phyloP scores from a whole-genome alignment of 129 eudicot species.

The Saussurea involucrata region DNA sequence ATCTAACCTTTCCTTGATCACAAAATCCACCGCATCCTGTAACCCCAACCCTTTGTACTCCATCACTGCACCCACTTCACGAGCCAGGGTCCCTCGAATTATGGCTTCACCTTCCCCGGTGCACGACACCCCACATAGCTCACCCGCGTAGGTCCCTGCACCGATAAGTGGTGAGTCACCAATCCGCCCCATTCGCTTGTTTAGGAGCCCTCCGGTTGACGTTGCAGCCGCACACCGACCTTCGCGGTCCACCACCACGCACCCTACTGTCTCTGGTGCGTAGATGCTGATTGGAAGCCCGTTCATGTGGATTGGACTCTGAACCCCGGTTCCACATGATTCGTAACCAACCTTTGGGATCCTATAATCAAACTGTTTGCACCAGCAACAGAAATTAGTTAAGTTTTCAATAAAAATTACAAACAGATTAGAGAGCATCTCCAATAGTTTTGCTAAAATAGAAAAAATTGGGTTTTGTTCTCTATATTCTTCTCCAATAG shows the following conservation, averaged over 20 bases:
- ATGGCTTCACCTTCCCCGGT: conserved; percentile 98
- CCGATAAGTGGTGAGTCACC: conserved; percentile 94
- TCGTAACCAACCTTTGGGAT: conserved; percentile 47
- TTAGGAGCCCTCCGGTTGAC: conserved; percentile 94
- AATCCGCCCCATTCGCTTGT: conserved; percentile 77
- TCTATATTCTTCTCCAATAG: too few species aligned
- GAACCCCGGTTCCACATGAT: conserved; percentile 49
- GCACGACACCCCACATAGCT: conserved; percentile 80
- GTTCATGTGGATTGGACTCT: conserved; percentile 64
- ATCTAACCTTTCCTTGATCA: conserved; percentile 71
- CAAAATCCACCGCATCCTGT: conserved; percentile 87
- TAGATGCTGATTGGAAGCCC: conserved; percentile 77
- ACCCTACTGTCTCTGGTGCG: conserved; percentile 94
- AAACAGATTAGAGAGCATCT: too few species aligned
- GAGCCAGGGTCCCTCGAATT: conserved; percentile 83
- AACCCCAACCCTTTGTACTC: conserved; percentile 88
- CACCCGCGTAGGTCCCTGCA: conserved; percentile 88
- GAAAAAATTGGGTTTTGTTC: too few species aligned
- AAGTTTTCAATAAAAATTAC: not conserved
- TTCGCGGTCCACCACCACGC: conserved; percentile 80
- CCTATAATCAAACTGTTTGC: conserved; percentile 75
- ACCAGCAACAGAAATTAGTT: not conserved
- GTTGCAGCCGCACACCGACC: conserved; percentile 96
- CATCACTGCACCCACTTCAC: conserved; percentile 97
- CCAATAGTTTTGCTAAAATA: too few species aligned